These are phyloP conservation scores for Kwoniella botswanensis DNA, from an alignment of 768 basidiomycete species.

Conservation along the genomic window DNA sequence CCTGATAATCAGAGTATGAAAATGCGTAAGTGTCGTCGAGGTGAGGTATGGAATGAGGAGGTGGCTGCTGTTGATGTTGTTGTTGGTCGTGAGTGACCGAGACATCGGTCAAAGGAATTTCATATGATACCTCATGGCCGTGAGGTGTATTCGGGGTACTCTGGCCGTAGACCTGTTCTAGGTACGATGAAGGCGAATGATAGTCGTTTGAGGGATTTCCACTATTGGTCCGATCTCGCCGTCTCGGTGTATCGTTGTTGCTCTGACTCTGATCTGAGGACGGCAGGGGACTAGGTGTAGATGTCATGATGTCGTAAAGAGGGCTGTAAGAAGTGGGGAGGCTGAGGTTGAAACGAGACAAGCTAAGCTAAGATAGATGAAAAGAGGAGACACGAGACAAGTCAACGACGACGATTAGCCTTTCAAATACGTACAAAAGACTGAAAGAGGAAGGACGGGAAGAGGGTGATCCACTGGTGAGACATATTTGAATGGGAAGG, in stretches of 20 bases:
- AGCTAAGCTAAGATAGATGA: slow-evolving; percentile 6
- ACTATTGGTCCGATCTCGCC: slow-evolving; percentile 2
- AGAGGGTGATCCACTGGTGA: not conserved
- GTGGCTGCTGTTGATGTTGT: slow-evolving; percentile 9
- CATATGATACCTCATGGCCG: slow-evolving; percentile 14
- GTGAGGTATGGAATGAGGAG: slow-evolving; percentile 12
- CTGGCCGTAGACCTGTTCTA: slow-evolving; percentile 10
- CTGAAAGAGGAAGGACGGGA: not conserved
- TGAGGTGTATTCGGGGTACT: slow-evolving; percentile 21
- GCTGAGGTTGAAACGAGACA: slow-evolving; percentile 8
- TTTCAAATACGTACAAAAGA: not conserved
- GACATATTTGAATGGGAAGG: slow-evolving; percentile 5
- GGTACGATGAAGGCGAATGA: slow-evolving; percentile 21
- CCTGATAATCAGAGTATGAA: slow-evolving; percentile 18
- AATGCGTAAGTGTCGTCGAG: slow-evolving; percentile 26
- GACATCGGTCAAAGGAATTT: slow-evolving; percentile 14
- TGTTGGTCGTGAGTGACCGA: slow-evolving; percentile 7
- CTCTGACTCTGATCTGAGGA: not conserved
- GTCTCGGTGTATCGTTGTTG: slow-evolving; percentile 10
- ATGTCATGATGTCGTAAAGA: slow-evolving; percentile 12
- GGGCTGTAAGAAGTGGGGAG: not conserved
- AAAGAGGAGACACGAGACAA: not conserved
- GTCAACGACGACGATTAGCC: not conserved
- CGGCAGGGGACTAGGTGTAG: slow-evolving; percentile 13
- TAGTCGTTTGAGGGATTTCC: not conserved